Evolutionary conservation across 2,329 filamentous ascomycete genomes (phyloP), one percentile per base, ranked within the genome.

Genomic region (Aureobasidium zeae): DNA sequence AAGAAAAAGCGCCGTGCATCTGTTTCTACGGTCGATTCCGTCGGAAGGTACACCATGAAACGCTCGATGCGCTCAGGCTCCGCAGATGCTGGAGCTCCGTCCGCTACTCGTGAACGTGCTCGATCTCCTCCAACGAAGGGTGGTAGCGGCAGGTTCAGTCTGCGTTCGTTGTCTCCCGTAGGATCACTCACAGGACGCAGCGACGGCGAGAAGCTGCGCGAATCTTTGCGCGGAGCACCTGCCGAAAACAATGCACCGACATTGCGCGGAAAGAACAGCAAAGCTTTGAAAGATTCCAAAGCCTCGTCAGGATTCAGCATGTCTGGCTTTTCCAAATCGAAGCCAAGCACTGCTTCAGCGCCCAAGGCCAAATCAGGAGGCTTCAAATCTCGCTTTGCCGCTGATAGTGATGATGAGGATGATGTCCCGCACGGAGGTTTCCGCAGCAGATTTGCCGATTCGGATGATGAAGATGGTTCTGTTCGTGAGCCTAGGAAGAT

Each of bases 81-180:
- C 15, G 59, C 64, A 7, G 59, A 62, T 37, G 52, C 57, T 28
- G 39, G 39, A 10, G n/a, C 39, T 5, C 22, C 29, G 21, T 51
- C 60, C 34, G 57, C 61, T 8, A 61, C 67, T 19, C 62, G 63
- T 2, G 58, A 60, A 32, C 63, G 65, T 11, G 68, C 76, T n/a
- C 56, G 56, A 9, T 63, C 61, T 12, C 64, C 65, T 12, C 52
- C 55, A n/a, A 54, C 59, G n/a, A 51, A 53, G 0, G 39, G 51
- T 5, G 46, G 45, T 13, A 48, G 50, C 46, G 73, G 75, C n/a
- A 72, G 75, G 17, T 80, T 85, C 55, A 84, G 79, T 47, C 66
- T 86, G 24, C 74, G 83, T 21, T 83, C 83, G 0, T 52, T 83
- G 29, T 88, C 83, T 2, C 85, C 83, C 0, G 66, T 74, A 1